Base-by-base conservation (phyloP, 2,329 filamentous ascomycete genomes). In the Xylariales sp. region DNA sequence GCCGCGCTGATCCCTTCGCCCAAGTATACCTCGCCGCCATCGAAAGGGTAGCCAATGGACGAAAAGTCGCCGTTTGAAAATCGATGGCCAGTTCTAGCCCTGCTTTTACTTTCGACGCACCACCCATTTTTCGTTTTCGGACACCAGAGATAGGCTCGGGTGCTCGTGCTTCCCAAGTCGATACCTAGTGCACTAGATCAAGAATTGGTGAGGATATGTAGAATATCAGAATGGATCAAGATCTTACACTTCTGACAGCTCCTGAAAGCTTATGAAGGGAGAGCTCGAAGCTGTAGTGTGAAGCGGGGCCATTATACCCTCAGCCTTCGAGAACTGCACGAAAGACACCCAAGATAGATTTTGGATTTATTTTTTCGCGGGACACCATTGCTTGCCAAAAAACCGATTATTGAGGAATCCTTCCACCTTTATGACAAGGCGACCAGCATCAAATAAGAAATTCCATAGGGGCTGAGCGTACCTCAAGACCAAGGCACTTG, bases 131-230 rank as follows among this genome's bases (percentile, higher is more conserved):
- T 27, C 8, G 11, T 15, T 21, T 31, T 18, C 11, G 39, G 43
- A 19, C 31, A 47, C 21, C 25, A 42, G 11, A 52, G 28, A 15
- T 27, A 46, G 15, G 45, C 48, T 34, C 50, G 35, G 1, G 42
- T 43, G 22, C 48, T 49, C 3, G 48, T 52, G 37, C 48, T 52
- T 6, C 50, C 50, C n/a, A 51, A 25, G 31, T 52, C 50, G 8
- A 52, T 43, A 6, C 41, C 50, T 14, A 53, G 38, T 3, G 33
- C 36, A 14, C 48, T 51, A 32, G 11, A 10, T 38, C 24, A 4
- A 38, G 8, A 18, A 5, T 6, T 20, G 7, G 36, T 38, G 11
- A 31, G 27, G 29, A 20, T 16, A 22, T 3, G 25, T 29, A 31
- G n/a, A 5, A 11, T 19, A 12, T 2, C 11, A 12, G 15, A 12